Percentiles rank a stretch among this genome's conserved stretches.
Evolutionary conservation across 176 grass and related monocot species (phyloP).

Genomic region (Oryza coarctata): DNA sequence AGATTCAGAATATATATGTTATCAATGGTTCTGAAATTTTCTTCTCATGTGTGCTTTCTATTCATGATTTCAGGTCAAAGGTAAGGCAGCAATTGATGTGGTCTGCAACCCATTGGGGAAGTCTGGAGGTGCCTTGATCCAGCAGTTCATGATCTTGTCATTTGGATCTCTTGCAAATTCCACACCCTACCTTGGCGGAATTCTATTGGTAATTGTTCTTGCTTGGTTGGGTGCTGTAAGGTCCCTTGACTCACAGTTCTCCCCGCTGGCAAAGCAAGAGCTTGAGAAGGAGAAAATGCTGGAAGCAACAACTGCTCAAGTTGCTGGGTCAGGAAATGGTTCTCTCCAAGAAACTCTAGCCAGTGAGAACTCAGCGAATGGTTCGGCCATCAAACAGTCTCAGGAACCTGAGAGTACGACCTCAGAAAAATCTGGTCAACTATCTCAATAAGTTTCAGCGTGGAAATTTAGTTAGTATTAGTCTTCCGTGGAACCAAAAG

Average conservation of each 20-base stretch:
- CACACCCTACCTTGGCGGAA: constrained; percentile 94
- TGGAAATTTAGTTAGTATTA: constrained; percentile 41
- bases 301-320: constrained; percentile 52
- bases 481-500: constrained; percentile 30
- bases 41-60: constrained; percentile 2
- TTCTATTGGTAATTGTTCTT: constrained; percentile 88
- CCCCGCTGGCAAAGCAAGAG: constrained; percentile 83
- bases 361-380: constrained; percentile 43
- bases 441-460: constrained; percentile 41
- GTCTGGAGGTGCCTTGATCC: constrained; percentile 96
- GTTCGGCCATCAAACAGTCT: constrained; percentile 28
- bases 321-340: constrained; percentile 36
- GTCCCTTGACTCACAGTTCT: constrained; percentile 90
- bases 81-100: constrained; percentile 97
- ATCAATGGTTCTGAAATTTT: background rate
- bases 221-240: constrained; percentile 78
- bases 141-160: constrained; percentile 98
- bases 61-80: constrained; percentile 66
- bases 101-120: constrained; percentile 99
- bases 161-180: constrained; percentile 93
- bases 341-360: constrained; percentile 48
- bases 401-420: constrained; percentile 51
- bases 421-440: constrained; percentile 50
- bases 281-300: constrained; percentile 70
- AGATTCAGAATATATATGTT: background rate